phyloP scores from a whole-genome alignment of 2,329 filamentous ascomycete species.

The Balansia obtecta region DNA sequence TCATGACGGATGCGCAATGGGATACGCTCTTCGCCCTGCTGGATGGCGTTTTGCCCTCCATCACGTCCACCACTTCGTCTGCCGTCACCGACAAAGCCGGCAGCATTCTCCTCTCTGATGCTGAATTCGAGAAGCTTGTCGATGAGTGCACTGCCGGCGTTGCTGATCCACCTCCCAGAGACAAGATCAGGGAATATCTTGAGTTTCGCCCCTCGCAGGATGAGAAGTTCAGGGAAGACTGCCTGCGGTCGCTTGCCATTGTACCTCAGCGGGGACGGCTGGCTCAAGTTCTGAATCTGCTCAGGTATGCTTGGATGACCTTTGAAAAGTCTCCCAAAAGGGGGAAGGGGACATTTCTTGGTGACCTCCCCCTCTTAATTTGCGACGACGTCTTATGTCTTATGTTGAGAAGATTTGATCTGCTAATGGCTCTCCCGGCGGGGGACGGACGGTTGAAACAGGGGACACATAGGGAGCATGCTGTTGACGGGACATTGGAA shows the following conservation, averaged over 20 bases:
- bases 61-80: constrained; percentile 28
- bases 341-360: too few species aligned
- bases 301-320: constrained; percentile 29
- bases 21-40: constrained; percentile 38
- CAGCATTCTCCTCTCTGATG: constrained; percentile 27
- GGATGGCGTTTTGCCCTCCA: constrained; percentile 48
- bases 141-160: constrained; percentile 23
- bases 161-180: constrained; percentile 25
- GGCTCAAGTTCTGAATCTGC: constrained; percentile 23
- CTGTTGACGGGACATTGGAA: constrained; percentile 55
- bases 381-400: too few species aligned
- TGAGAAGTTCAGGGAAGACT: constrained; percentile 37
- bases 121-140: constrained; percentile 36
- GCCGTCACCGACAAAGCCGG: constrained; percentile 22
- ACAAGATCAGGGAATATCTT: constrained; percentile 39
- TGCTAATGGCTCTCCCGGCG: neutral
- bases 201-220: constrained; percentile 37
- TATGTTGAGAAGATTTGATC: neutral
- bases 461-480: constrained; percentile 49
- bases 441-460: constrained; percentile 19
- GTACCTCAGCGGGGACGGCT: constrained; percentile 26
- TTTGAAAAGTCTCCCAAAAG: too few species aligned
- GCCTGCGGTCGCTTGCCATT: constrained; percentile 29
- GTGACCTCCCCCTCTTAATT: neutral
- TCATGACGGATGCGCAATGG: constrained; percentile 40